Evolutionary conservation across 108 stramenopile species (phyloP).

Genomic region (Phaeodactylum tricornutum): DNA sequence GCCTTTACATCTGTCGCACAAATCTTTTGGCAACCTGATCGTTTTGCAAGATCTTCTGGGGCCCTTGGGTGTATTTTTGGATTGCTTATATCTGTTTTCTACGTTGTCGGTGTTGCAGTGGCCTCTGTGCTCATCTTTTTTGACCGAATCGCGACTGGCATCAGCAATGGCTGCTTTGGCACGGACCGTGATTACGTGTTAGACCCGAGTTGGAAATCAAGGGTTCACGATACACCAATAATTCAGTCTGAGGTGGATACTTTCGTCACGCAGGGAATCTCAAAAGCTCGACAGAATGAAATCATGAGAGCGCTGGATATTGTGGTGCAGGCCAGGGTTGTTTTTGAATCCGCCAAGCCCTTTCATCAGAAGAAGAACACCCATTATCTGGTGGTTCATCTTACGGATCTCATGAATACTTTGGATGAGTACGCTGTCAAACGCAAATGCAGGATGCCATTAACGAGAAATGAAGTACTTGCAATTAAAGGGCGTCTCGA

Average conservation of each 20-base stretch:
- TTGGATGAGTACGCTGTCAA: too few species aligned
- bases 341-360: constrained; percentile 23
- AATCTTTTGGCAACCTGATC: constrained; percentile 16
- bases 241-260: constrained; percentile 14
- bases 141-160: constrained; percentile 25
- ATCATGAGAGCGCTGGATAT: constrained; percentile 15
- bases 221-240: constrained; percentile 18
- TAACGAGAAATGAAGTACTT: too few species aligned
- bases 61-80: constrained; percentile 43
- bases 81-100: constrained; percentile 21
- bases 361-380: constrained; percentile 15
- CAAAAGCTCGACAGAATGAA: constrained; percentile 6
- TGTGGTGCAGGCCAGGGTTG: constrained; percentile 18
- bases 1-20: not conserved
- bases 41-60: constrained; percentile 31
- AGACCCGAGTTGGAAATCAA: constrained; percentile 10
- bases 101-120: constrained; percentile 14
- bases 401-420: constrained; percentile 10
- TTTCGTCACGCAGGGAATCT: constrained; percentile 6
- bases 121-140: constrained; percentile 20
- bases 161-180: constrained; percentile 28
- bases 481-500: too few species aligned
- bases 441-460: too few species aligned
- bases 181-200: constrained; percentile 32
- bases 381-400: constrained; percentile 25